These are phyloP conservation scores for Entonaema liquescens DNA, from an alignment of 495 filamentous ascomycete genomes.

Conservation along the genomic window DNA sequence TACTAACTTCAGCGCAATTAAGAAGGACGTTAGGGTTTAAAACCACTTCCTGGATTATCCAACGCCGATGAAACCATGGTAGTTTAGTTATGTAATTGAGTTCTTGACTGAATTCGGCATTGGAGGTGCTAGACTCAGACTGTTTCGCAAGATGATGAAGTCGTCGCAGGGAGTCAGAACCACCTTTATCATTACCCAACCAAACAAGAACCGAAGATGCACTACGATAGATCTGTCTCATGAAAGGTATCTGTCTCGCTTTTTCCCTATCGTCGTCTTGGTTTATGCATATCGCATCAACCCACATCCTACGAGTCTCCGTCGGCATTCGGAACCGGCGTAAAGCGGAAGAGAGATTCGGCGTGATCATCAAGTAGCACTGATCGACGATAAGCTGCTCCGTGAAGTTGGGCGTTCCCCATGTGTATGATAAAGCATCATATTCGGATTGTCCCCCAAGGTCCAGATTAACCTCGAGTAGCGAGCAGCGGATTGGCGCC, in stretches of 20 bases:
- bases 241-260: not conserved
- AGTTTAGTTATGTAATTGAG: not conserved
- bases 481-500: not conserved
- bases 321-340: not conserved
- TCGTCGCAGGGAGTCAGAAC: not conserved
- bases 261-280: not conserved
- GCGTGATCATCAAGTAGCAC: not conserved
- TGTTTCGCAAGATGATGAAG: not conserved
- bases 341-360: not conserved
- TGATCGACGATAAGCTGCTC: not conserved
- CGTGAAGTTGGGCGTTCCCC: not conserved
- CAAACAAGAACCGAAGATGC: not conserved
- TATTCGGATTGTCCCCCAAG: not conserved
- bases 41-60: not conserved
- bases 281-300: too few species aligned
- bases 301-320: not conserved
- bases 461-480: not conserved
- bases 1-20: not conserved
- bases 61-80: not conserved
- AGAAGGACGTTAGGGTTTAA: not conserved
- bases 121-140: not conserved
- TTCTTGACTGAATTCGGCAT: not conserved
- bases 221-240: not conserved
- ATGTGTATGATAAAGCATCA: not conserved
- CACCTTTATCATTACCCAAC: not conserved